Conservation (phyloP, 164 flowering plant species). For the Magnolia changhungtana region DNA sequence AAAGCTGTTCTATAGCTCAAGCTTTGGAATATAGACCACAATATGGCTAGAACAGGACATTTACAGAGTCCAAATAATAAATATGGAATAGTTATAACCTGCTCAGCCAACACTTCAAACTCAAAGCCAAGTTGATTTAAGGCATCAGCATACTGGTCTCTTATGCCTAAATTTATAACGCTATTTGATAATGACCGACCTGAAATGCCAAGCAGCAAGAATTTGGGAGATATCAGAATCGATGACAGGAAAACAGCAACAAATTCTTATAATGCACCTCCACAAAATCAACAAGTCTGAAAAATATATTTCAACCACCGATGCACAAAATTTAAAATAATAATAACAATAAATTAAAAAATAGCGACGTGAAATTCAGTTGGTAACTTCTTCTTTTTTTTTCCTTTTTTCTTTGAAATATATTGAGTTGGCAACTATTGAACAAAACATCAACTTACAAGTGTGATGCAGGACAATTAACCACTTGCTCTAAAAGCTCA, state of each 20-base stretch:
- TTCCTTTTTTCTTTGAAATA: too few relatives aligned
- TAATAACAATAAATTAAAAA: too few relatives aligned
- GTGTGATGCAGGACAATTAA: too few relatives aligned
- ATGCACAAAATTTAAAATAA: background rate
- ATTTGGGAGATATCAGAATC: background rate
- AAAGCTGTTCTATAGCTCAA: background rate
- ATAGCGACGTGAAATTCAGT: too few relatives aligned
- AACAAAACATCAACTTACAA: too few relatives aligned
- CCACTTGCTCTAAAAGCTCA: too few relatives aligned
- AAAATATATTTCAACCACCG: background rate
- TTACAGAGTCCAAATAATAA: background rate
- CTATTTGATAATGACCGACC: slow-evolving; percentile 59
- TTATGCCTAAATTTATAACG: slow-evolving; percentile 46
- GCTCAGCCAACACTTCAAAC: slow-evolving; percentile 52
- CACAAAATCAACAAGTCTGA: background rate
- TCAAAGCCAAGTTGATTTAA: slow-evolving; percentile 51
- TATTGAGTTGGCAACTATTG: too few relatives aligned
- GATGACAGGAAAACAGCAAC: background rate
- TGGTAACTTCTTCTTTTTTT: too few relatives aligned
- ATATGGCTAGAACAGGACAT: background rate
- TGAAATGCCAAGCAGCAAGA: slow-evolving; percentile 15
- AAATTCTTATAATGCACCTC: background rate
- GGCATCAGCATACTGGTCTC: slow-evolving; percentile 51
- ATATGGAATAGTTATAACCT: slow-evolving; percentile 27
- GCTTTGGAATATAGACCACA: background rate